Evolutionary conservation across 2,329 filamentous ascomycete genomes (phyloP).

Genomic region (Chaetomiaceae sp.): DNA sequence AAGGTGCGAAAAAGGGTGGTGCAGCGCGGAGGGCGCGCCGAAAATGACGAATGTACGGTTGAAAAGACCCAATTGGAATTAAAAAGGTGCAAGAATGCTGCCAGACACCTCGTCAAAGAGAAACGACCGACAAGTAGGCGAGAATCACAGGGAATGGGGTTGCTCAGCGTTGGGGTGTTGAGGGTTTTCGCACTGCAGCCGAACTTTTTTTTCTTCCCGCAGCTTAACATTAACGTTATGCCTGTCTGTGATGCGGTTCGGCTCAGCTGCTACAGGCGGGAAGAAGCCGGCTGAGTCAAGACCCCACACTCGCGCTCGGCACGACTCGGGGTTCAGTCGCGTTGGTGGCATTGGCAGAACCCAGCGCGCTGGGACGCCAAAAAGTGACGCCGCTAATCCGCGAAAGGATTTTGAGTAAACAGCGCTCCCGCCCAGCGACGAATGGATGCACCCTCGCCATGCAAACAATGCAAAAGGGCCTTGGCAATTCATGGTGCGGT

Average conservation of each 20-base stretch:
- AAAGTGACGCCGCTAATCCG: not conserved
- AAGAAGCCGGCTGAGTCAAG: conserved; percentile 13
- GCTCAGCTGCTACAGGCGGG: conserved; percentile 14
- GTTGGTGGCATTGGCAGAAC: not conserved
- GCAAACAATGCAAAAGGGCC: not conserved
- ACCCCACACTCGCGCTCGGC: conserved; percentile 12
- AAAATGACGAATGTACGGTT: conserved; percentile 9
- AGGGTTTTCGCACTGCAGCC: conserved; percentile 7
- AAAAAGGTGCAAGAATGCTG: conserved; percentile 10
- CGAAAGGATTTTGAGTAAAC: conserved; percentile 14
- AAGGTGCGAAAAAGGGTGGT: conserved; percentile 2
- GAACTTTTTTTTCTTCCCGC: conserved; percentile 16
- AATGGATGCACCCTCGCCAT: no score
- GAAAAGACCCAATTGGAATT: conserved; percentile 19
- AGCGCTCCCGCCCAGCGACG: not conserved
- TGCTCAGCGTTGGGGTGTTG: conserved; percentile 1
- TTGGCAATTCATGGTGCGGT: no score
- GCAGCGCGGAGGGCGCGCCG: conserved; percentile 1
- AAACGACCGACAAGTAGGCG: conserved; percentile 16
- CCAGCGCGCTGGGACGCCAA: not conserved
- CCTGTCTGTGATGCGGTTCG: conserved; percentile 16
- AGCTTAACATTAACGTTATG: no score
- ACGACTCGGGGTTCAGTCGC: conserved; percentile 10
- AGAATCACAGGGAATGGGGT: not conserved
- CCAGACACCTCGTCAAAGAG: conserved; percentile 11